Conservation (phyloP, 495 filamentous ascomycete species). For the Daldinia childiae region DNA sequence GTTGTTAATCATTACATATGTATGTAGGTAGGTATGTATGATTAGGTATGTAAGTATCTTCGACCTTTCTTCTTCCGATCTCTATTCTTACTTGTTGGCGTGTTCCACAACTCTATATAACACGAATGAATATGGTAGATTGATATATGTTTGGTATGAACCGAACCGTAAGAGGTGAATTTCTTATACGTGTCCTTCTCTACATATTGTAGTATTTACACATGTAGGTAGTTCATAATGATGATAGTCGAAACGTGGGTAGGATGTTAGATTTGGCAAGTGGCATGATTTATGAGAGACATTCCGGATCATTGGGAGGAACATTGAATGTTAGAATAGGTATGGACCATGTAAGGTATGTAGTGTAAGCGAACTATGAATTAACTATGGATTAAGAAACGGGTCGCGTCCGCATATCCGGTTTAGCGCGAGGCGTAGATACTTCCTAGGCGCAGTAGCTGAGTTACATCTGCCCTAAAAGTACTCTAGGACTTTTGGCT, state of each 20-base stretch:
- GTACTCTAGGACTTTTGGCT: slow-evolving; percentile 45
- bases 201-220: slow-evolving; percentile 4
- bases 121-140: background rate
- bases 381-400: background rate
- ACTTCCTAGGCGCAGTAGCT: slow-evolving; percentile 35
- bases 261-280: slow-evolving; percentile 3
- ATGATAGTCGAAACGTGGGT: background rate
- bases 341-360: too few species aligned
- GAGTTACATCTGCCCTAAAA: slow-evolving; percentile 39
- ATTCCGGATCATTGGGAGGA: background rate
- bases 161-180: background rate
- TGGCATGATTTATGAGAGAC: slow-evolving; percentile 4
- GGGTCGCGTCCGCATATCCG: slow-evolving; percentile 29
- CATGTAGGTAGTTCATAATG: background rate
- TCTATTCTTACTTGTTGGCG: background rate
- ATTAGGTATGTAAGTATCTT: background rate
- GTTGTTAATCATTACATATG: slow-evolving; percentile 11
- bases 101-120: background rate
- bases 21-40: too few species aligned
- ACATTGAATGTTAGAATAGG: background rate
- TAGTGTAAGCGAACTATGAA: background rate
- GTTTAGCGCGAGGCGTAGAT: slow-evolving; percentile 44
- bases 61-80: background rate
- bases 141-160: background rate
- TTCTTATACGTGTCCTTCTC: background rate